phyloP scores from a whole-genome alignment of 257 asterid species.

The Misopates orontium region DNA sequence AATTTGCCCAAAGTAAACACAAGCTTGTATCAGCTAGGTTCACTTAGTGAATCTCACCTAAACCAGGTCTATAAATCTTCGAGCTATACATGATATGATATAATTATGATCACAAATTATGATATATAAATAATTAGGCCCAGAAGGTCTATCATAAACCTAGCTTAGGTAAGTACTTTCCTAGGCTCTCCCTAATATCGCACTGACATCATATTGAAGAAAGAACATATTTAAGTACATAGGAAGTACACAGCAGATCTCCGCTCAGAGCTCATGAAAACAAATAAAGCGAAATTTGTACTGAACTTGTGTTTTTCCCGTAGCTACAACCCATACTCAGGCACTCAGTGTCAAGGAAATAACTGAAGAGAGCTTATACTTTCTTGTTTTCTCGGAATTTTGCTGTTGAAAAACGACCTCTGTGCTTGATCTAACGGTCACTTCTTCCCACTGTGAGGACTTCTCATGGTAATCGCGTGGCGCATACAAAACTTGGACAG shows the following conservation, averaged over 20 bases:
- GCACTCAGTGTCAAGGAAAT: constrained; percentile 77
- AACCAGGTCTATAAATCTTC: too few relatives aligned
- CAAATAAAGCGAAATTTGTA: too few relatives aligned
- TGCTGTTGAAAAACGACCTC: constrained; percentile 75
- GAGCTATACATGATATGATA: too few relatives aligned
- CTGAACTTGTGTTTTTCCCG: background rate
- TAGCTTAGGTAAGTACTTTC: too few relatives aligned
- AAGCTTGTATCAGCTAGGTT: too few relatives aligned
- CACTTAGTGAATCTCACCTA: too few relatives aligned
- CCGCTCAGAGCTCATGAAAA: background rate
- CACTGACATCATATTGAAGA: background rate
- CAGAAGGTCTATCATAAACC: too few relatives aligned
- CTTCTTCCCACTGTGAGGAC: constrained; percentile 68
- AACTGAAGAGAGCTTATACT: constrained; percentile 72
- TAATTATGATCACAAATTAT: too few relatives aligned
- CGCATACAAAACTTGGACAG: constrained; percentile 64
- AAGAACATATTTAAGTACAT: background rate
- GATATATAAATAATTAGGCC: too few relatives aligned
- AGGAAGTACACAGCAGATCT: background rate
- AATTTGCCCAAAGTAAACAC: too few relatives aligned
- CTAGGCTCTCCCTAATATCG: background rate
- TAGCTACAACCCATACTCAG: constrained; percentile 31
- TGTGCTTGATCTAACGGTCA: constrained; percentile 67
- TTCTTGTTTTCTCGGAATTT: constrained; percentile 51
- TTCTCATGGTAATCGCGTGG: constrained; percentile 73